Base-by-base conservation (phyloP, 305 asterid genomes). In the Fraxinus sp. region DNA sequence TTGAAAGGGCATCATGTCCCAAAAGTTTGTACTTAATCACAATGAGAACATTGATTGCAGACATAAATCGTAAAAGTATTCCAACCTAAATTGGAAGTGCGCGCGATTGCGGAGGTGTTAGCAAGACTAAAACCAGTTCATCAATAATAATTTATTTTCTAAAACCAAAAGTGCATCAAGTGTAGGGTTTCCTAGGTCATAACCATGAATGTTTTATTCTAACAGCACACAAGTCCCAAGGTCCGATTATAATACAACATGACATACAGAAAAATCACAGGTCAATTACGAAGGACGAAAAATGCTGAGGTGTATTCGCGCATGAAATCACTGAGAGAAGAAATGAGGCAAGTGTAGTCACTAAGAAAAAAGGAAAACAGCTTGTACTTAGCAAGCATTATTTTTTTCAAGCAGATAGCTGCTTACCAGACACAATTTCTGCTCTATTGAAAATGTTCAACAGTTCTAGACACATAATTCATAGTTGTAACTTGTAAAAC, bases 1-100 rank as follows among this genome's bases (percentile, higher is more conserved):
- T 68, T 20, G 70, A 52, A 57, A 74, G 78, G 33, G 76, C 44
- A 80, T 71, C 74, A 76, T 20, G 57, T 22, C 46, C 78, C 62
- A 75, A 83, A 46, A 49, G 41, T 66, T 26, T 26, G 26, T 66
- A 24, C 33, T 68, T 28, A 28, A 57, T 32, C 71, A 72, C 75
- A 20, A 74, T 68, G 32, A n/a, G 76, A n/a, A 52, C 68, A 70
- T 24, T 76, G 77, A 74, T 2, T 20, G 73, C 70, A 39, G 66
- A 13, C 78, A 37, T 41, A 75, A n/a, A 20, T 64, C 33, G 16
- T 76, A 75, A 37, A 46, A 44, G 39, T 49, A 57, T 46, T 41
- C 28, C 18, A 37, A 66, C 36, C 77, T 79, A 71, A 66, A 75
- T 66, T 22, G 32, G 24, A 49, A 75, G 20, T 36, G 62, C 8